Conservation (phyloP, 2,329 filamentous ascomycete species). For the Basipetospora chlamydospora region DNA sequence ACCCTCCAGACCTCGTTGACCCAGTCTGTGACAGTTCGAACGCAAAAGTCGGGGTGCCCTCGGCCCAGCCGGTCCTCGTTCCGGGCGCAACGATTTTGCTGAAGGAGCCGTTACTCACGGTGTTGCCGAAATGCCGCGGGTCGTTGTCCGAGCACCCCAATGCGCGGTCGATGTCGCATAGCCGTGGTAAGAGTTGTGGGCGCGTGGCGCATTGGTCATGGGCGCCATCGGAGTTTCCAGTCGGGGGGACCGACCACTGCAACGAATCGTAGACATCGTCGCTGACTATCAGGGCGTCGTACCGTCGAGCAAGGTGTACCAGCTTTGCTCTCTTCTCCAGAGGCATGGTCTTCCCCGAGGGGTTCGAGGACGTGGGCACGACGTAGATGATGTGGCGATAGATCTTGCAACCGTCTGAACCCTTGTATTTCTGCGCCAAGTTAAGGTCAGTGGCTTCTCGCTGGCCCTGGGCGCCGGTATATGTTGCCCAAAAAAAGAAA, state of each 20-base stretch:
- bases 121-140: slow-evolving; percentile 52
- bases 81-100: slow-evolving; percentile 78
- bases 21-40: slow-evolving; percentile 38
- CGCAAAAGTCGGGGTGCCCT: slow-evolving; percentile 45
- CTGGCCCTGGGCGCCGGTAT: no score
- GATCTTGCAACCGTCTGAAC: slow-evolving; percentile 35
- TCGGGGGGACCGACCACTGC: slow-evolving; percentile 47
- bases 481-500: no score
- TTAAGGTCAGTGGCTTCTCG: not conserved
- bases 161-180: slow-evolving; percentile 64
- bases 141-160: slow-evolving; percentile 39
- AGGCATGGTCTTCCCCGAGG: slow-evolving; percentile 71
- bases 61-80: slow-evolving; percentile 74
- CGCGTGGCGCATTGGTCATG: no score
- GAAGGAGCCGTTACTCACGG: slow-evolving; percentile 77
- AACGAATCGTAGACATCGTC: slow-evolving; percentile 95
- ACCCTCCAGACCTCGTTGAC: slow-evolving; percentile 40
- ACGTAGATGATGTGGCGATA: slow-evolving; percentile 82
- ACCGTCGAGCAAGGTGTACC: slow-evolving; percentile 60
- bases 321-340: slow-evolving; percentile 50
- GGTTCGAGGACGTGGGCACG: slow-evolving; percentile 81
- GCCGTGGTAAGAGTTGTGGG: slow-evolving; percentile 49
- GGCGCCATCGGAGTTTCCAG: no score
- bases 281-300: slow-evolving; percentile 68
- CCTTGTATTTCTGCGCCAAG: not conserved